Evolutionary conservation across 768 basidiomycete species (phyloP).

Genomic region (Podaxis carcinomalis): DNA sequence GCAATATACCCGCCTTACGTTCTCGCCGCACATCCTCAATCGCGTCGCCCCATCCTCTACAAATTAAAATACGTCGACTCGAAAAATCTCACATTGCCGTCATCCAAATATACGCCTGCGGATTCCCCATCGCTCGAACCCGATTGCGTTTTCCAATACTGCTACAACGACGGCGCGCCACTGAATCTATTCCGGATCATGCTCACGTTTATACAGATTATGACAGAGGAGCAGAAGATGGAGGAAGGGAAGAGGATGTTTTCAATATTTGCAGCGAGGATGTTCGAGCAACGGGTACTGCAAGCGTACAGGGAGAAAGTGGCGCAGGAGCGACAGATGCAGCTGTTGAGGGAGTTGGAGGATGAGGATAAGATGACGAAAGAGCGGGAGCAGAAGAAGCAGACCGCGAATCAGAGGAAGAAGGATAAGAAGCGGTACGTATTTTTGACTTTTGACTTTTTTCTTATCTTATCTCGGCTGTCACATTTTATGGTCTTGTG

Average conservation of each 20-base stretch:
- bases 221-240: slow-evolving; percentile 98
- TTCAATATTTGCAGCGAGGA: slow-evolving; percentile 97
- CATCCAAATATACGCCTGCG: not conserved
- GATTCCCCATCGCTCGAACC: not conserved
- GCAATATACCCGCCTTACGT: slow-evolving; percentile 18
- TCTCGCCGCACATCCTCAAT: not conserved
- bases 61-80: not conserved
- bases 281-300: slow-evolving; percentile 98
- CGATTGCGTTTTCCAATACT: not conserved
- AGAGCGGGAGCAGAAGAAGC: slow-evolving; percentile 90
- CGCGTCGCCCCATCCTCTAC: not conserved
- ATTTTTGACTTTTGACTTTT: slow-evolving; percentile 10
- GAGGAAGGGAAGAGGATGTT: slow-evolving; percentile 99
- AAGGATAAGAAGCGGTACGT: slow-evolving; percentile 88
- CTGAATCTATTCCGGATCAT: slow-evolving; percentile 7
- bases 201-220: slow-evolving; percentile 37
- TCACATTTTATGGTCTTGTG: not conserved
- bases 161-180: not conserved
- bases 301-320: slow-evolving; percentile 96
- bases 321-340: slow-evolving; percentile 91
- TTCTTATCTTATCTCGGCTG: not conserved
- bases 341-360: slow-evolving; percentile 90
- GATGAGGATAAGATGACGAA: slow-evolving; percentile 87
- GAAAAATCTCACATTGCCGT: not conserved
- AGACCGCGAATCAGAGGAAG: slow-evolving; percentile 98